These are phyloP conservation scores for Paratinospora sagittata DNA, from an alignment of 164 flowering plant species.

Conservation along the genomic window DNA sequence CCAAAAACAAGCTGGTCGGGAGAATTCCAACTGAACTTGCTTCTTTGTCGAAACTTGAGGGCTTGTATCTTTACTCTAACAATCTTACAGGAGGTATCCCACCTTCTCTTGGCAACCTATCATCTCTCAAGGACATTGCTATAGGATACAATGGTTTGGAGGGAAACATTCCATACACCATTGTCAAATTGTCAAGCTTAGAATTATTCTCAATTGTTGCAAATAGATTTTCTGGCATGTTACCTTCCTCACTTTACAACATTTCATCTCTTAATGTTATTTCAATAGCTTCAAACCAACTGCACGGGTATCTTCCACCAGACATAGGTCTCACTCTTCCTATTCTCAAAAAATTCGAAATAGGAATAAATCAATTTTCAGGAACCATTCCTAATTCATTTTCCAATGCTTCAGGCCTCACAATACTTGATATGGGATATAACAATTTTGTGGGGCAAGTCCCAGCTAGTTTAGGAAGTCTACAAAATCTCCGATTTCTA, in stretches of 20 bases:
- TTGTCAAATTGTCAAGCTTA: slow-evolving; percentile 16
- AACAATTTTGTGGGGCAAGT: too few relatives aligned
- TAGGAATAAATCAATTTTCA: too few relatives aligned
- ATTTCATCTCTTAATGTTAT: slow-evolving; percentile 8
- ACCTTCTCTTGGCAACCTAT: slow-evolving; percentile 9
- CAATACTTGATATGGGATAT: too few relatives aligned
- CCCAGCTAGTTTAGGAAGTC: too few relatives aligned
- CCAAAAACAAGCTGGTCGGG: too few relatives aligned
- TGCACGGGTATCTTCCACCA: too few relatives aligned
- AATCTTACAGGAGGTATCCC: slow-evolving; percentile 10
- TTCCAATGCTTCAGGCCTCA: too few relatives aligned
- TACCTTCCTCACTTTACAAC: slow-evolving; percentile 27
- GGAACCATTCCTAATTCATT: too few relatives aligned
- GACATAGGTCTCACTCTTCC: too few relatives aligned
- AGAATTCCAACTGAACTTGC: slow-evolving; percentile 20
- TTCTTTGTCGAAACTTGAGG: slow-evolving; percentile 9
- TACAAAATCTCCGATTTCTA: neutral
- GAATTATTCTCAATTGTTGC: neutral
- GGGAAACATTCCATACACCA: slow-evolving; percentile 17
- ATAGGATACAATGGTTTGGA: neutral
- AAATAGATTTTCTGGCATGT: too few relatives aligned
- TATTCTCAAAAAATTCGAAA: too few relatives aligned
- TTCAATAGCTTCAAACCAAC: neutral
- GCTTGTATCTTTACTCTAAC: neutral
- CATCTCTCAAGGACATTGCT: neutral